A percentile compares a stretch with the other conserved stretches of the same genome.
phyloP scores from a whole-genome alignment of 2,329 filamentous ascomycete species.

The Bimuria novae-zelandiae region DNA sequence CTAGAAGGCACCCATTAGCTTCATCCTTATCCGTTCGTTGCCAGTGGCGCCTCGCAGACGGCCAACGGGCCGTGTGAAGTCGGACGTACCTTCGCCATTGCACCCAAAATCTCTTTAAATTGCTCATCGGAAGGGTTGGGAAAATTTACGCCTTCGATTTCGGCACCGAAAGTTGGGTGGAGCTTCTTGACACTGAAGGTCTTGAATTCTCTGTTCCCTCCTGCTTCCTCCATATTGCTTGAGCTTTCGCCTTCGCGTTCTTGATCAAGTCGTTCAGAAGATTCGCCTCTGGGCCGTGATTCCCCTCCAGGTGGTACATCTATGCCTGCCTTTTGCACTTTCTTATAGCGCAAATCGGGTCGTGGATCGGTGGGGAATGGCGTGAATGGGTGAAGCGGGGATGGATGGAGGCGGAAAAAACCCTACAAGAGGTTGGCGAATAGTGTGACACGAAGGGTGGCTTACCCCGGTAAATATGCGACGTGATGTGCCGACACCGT shows the following conservation, averaged over 20 bases:
- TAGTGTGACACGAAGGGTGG: conserved; percentile 3
- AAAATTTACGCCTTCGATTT: conserved; percentile 41
- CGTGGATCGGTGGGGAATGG: conserved; percentile 4
- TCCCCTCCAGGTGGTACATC: conserved; percentile 36
- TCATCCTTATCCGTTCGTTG: neutral
- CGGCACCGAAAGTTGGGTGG: conserved; percentile 43
- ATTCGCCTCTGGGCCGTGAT: conserved; percentile 22
- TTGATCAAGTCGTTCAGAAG: conserved; percentile 28
- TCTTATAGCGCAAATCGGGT: conserved; percentile 3
- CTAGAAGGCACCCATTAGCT: conserved; percentile 20
- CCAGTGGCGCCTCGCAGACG: neutral
- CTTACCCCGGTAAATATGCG: conserved; percentile 8
- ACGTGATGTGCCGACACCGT: conserved; percentile 11
- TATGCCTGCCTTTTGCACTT: neutral
- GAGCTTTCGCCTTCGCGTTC: conserved; percentile 21
- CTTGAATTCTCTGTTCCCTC: conserved; percentile 19
- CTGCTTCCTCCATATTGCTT: conserved; percentile 18
- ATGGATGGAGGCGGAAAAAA: neutral
- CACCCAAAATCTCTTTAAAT: conserved; percentile 38
- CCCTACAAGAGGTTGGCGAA: neutral
- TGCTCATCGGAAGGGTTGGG: conserved; percentile 34
- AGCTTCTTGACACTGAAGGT: conserved; percentile 41
- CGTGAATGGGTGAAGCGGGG: conserved; percentile 4
- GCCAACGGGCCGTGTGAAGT: neutral
- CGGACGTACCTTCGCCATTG: conserved; percentile 23